Evolutionary conservation across 2,329 filamentous ascomycete genomes (phyloP), one percentile per base, ranked within the genome.

Genomic region (Gaeumannomyces sp.): DNA sequence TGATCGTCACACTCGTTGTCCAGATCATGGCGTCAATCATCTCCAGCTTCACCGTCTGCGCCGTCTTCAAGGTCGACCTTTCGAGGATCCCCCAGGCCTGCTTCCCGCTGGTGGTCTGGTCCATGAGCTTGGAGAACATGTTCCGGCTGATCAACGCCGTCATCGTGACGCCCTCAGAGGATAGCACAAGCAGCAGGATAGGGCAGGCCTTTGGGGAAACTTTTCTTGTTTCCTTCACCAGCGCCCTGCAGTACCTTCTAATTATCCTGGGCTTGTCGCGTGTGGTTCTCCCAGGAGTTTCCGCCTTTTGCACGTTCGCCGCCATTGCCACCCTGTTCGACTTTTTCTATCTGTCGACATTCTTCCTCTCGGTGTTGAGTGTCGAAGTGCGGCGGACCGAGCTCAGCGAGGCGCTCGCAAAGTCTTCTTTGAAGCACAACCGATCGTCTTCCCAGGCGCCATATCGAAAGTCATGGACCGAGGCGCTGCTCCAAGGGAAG

Each of bases 31-130:
- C 91, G 45, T 91, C 90, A 22, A 87, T 93, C 70, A 81, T 91
- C 76, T 91, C 90, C 4, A 93, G 90, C 74, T 91, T 94, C 71
- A 92, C 90, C 0, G 81, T 94, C 53, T 93, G 91, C 72, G 89
- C 89, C 45, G 81, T 92, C 60, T 82, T 92, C 68, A 88, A 89
- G 67, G 85, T 93, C 70, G 89, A 93, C 71, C 78, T 94, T 2
- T 90, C 89, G 13, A 86, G 85, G 68, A 89, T 94, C 62, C 91
- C 91, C 3, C 83, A 87, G 66, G 88, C 88, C 63, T 86, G 86
- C 50, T 94, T 93, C 72, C 91, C 91, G 0, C 82, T 92, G 13
- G 89, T 92, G n/a, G 85, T 93, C 11, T 81, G 93, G 56, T 84
- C 88, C 56, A 88, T 92, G 77, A 92, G 91, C 62, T 78, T 93